Conservation (phyloP, 179 eudicot species). For the Nepenthes alata region DNA sequence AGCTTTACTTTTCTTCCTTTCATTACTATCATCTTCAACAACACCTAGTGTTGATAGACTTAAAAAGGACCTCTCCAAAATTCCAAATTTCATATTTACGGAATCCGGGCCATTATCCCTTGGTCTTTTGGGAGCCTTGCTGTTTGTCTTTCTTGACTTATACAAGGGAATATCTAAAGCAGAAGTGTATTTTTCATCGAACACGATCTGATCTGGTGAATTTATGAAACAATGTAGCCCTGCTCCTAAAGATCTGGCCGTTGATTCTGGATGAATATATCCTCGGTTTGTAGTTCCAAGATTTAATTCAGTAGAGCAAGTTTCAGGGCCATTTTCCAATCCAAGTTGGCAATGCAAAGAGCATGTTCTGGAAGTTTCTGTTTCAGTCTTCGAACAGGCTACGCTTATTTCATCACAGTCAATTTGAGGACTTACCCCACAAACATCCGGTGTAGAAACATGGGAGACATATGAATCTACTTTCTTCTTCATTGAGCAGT, state of each 20-base stretch:
- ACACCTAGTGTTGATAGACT: constrained; percentile 30
- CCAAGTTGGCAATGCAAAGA: constrained; percentile 5
- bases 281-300: constrained; percentile 26
- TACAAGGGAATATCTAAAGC: constrained; percentile 5
- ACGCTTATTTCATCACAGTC: constrained; percentile 12
- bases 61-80: constrained; percentile 33
- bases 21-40: constrained; percentile 17
- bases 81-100: constrained; percentile 14
- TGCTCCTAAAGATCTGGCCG: constrained; percentile 7
- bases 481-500: constrained; percentile 62
- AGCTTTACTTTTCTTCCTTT: constrained; percentile 26
- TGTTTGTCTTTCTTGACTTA: constrained; percentile 5
- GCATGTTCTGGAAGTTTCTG: neutral
- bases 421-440: constrained; percentile 11
- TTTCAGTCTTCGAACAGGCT: constrained; percentile 6
- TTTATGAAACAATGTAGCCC: constrained; percentile 8
- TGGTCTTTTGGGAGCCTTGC: constrained; percentile 37
- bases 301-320: constrained; percentile 40
- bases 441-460: constrained; percentile 9
- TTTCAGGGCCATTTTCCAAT: constrained; percentile 15
- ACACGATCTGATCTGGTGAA: constrained; percentile 12
- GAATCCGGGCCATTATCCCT: constrained; percentile 11
- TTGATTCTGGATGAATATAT: constrained; percentile 11
- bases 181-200: constrained; percentile 6
- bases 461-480: constrained; percentile 23